Percentiles rank a stretch among this genome's conserved stretches.
These are phyloP conservation scores for Suillus bovinus DNA, from an alignment of 768 basidiomycete species.

Conservation along the genomic window DNA sequence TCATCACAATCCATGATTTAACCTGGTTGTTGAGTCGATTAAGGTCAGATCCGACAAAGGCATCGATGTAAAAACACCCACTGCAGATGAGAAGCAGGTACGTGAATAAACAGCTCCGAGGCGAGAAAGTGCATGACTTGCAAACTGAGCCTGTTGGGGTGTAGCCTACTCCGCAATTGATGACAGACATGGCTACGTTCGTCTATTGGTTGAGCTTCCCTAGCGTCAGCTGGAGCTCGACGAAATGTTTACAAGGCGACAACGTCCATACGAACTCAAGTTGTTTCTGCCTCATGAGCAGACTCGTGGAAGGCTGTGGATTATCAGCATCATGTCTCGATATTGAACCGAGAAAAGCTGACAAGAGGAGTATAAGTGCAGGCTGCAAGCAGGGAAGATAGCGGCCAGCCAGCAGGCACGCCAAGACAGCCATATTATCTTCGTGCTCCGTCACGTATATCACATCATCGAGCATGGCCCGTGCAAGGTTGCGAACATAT, in stretches of 20 bases:
- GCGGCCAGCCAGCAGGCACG: conserved; percentile 30
- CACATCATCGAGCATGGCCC: conserved; percentile 21
- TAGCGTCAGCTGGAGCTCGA: conserved; percentile 28
- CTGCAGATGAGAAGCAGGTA: conserved; percentile 14
- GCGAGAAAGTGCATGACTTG: conserved; percentile 15
- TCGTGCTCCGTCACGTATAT: conserved; percentile 35
- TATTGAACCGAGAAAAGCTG: conserved; percentile 39
- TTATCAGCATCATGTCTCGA: conserved; percentile 24
- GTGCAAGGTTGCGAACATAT: conserved; percentile 18
- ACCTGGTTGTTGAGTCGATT: conserved; percentile 30
- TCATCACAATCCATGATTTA: conserved; percentile 16
- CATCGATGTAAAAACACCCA: conserved; percentile 30
- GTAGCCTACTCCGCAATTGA: conserved; percentile 31
- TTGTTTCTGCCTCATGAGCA: conserved; percentile 23
- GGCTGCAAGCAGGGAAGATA: conserved; percentile 33
- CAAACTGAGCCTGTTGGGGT: conserved; percentile 27
- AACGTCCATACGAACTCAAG: conserved; percentile 27
- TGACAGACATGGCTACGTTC: conserved; percentile 27
- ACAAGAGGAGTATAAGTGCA: conserved; percentile 31
- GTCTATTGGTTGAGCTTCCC: conserved; percentile 30
- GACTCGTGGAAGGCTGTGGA: conserved; percentile 20
- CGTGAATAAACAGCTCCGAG: background rate
- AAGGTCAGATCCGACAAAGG: conserved; percentile 25
- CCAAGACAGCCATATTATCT: conserved; percentile 35
- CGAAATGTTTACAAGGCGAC: conserved; percentile 28